A percentile compares a stretch with the other conserved stretches of the same genome.
Evolutionary conservation across 2,329 filamentous ascomycete genomes (phyloP).

Genomic region (Onygenales sp.): DNA sequence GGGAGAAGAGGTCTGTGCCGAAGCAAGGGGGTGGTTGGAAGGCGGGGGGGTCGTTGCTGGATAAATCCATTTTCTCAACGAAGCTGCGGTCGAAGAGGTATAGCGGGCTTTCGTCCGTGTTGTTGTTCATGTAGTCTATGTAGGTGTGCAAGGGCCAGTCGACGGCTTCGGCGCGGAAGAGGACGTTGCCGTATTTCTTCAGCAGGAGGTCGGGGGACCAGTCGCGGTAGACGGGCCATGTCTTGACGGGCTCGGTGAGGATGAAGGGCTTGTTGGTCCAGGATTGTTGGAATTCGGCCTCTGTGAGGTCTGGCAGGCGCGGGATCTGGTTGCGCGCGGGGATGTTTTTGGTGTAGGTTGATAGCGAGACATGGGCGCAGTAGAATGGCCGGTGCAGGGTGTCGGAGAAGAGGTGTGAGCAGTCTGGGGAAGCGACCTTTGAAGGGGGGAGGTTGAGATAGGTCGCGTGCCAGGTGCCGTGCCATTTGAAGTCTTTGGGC

Average conservation of each 20-base stretch:
- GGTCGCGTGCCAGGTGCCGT: conserved; percentile 75
- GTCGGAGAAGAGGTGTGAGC: conserved; percentile 77
- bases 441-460: conserved; percentile 51
- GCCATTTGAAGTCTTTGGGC: conserved; percentile 51
- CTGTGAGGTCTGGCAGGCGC: conserved; percentile 58
- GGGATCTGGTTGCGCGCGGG: conserved; percentile 63
- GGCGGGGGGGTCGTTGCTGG: conserved; percentile 36
- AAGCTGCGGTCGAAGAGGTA: conserved; percentile 89
- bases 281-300: conserved; percentile 60
- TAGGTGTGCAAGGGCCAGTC: conserved; percentile 85
- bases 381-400: conserved; percentile 82
- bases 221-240: conserved; percentile 66
- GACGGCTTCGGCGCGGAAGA: conserved; percentile 84
- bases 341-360: conserved; percentile 60
- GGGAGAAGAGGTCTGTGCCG: conserved; percentile 73
- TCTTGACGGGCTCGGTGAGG: conserved; percentile 67
- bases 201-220: conserved; percentile 67
- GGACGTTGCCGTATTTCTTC: conserved; percentile 52
- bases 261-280: conserved; percentile 84
- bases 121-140: conserved; percentile 69
- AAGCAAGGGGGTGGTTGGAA: conserved; percentile 83
- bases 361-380: conserved; percentile 66
- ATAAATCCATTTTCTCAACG: conserved; percentile 71
- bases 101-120: conserved; percentile 74
- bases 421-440: conserved; percentile 54